These are phyloP conservation scores for Pythium dissimile DNA, from an alignment of 352 stramenopile genomes.

Conservation along the genomic window DNA sequence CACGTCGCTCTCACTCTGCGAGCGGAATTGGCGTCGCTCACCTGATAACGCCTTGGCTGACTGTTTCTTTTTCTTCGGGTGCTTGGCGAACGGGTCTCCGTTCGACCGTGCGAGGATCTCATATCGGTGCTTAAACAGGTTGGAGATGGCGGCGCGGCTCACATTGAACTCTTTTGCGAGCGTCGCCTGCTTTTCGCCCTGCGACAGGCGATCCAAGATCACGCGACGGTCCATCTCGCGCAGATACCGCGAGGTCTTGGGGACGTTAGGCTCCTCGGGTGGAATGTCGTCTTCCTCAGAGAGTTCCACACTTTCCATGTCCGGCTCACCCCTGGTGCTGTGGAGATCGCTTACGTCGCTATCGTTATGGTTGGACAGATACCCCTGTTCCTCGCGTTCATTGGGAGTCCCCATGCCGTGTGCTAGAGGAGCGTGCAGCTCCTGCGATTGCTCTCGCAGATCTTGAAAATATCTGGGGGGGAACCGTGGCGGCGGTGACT, in stretches of 20 bases:
- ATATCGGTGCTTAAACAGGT: constrained; percentile 47
- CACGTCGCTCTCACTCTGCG: too few species aligned
- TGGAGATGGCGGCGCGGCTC: constrained; percentile 51
- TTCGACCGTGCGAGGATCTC: constrained; percentile 31
- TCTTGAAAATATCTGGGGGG: too few species aligned
- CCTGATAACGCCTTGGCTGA: neutral
- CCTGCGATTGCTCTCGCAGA: too few species aligned
- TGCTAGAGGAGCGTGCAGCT: too few species aligned
- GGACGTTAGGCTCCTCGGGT: neutral
- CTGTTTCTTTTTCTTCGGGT: constrained; percentile 24
- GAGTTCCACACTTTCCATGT: neutral
- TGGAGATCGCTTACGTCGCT: too few species aligned
- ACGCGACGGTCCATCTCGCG: constrained; percentile 40
- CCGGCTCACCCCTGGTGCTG: neutral
- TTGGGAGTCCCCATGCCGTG: too few species aligned
- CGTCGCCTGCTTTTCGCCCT: constrained; percentile 39
- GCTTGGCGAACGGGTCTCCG: constrained; percentile 40
- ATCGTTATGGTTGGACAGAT: too few species aligned
- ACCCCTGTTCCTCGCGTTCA: too few species aligned
- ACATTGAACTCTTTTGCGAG: constrained; percentile 54
- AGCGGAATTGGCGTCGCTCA: too few species aligned
- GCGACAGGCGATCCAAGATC: constrained; percentile 35
- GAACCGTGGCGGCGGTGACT: too few species aligned
- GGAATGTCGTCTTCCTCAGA: neutral
- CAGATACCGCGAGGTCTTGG: constrained; percentile 15